Base-by-base conservation (phyloP, 2,329 filamentous ascomycete species). In the Penicillium hesseltinei region DNA sequence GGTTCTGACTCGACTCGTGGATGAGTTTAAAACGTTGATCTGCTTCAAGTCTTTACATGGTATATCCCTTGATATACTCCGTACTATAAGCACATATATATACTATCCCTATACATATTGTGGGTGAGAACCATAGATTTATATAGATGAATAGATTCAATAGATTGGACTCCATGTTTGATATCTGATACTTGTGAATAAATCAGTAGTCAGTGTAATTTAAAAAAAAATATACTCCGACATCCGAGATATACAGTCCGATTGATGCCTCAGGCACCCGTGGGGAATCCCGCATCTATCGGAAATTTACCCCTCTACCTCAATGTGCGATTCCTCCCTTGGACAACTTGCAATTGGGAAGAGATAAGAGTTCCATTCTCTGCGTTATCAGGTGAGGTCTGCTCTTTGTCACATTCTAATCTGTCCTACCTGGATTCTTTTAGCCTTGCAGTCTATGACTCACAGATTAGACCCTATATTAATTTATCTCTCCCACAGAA, bases 231-330 rank as follows among this genome's bases (percentile, higher is more conserved):
- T 25, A 36, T 45, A 21, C 15, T 19, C 50, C 39, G 39, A 45
- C 36, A 27, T 45, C 31, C 50, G 49, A 51, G 15, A 51, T 44
- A 35, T 44, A 33, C n/a, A 19, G n/a, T 17, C 4, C 13, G 25
- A 42, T 42, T 13, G 17, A 13, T 66, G 69, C 69, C 69, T 70
- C 60, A 70, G 69, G 69, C 68, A 66, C 5, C 56, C 43, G 50
- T 63, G 64, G 63, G 63, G 62, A 62, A 62, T 52, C 47, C 52
- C 56, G 51, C 56, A 61, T 59, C 59, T 56, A 51, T 60, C 59
- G 62, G 57, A 72, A 72, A 72, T 71, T 71, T 71, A 71, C 70
- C 69, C 69, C 70, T 71, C 70, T 66, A 65, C 56, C 21, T 38
- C 56, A 57, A 46, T 66, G 61, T 65, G 62, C 60, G 57, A 56